phyloP scores from a whole-genome alignment of 176 grass and related monocot genomes.

The Musa acuminata region DNA sequence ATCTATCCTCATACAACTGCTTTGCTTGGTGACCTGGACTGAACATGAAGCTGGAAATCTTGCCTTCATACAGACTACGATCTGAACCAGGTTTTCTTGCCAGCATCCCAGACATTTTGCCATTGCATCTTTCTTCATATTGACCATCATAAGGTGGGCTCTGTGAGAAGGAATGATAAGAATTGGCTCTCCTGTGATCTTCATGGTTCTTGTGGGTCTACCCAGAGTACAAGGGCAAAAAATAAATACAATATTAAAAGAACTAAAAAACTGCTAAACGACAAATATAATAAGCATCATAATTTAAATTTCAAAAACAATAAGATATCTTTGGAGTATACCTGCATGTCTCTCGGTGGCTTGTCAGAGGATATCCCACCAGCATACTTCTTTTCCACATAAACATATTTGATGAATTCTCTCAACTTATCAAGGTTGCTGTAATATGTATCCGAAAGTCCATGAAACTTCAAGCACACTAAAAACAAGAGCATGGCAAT shows the following conservation, averaged over 20 bases:
- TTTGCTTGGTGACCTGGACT: constrained; percentile 45
- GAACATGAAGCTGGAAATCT: constrained; percentile 52
- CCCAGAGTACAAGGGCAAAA: not conserved
- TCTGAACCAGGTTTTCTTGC: constrained; percentile 90
- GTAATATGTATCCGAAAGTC: constrained; percentile 12
- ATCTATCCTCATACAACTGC: constrained; percentile 40
- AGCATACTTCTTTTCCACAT: constrained; percentile 63
- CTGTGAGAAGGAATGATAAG: constrained; percentile 84
- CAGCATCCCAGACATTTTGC: constrained; percentile 45
- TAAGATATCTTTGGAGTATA: constrained; percentile 12
- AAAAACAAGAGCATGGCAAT: not conserved
- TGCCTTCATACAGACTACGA: constrained; percentile 45
- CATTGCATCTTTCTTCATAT: constrained; percentile 64
- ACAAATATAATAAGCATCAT: not conserved
- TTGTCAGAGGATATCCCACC: constrained; percentile 53
- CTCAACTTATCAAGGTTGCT: constrained; percentile 55
- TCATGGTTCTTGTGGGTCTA: constrained; percentile 57
- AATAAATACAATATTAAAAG: not conserved
- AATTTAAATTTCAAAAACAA: not conserved
- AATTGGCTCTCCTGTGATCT: constrained; percentile 70
- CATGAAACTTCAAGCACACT: constrained; percentile 4
- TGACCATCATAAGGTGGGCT: constrained; percentile 81
- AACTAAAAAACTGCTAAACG: not conserved
- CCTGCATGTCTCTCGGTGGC: constrained; percentile 86
- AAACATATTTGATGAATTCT: constrained; percentile 86